These are phyloP conservation scores for Rhynchosporium secalis DNA, from an alignment of 2,329 filamentous ascomycete genomes.

Conservation along the genomic window DNA sequence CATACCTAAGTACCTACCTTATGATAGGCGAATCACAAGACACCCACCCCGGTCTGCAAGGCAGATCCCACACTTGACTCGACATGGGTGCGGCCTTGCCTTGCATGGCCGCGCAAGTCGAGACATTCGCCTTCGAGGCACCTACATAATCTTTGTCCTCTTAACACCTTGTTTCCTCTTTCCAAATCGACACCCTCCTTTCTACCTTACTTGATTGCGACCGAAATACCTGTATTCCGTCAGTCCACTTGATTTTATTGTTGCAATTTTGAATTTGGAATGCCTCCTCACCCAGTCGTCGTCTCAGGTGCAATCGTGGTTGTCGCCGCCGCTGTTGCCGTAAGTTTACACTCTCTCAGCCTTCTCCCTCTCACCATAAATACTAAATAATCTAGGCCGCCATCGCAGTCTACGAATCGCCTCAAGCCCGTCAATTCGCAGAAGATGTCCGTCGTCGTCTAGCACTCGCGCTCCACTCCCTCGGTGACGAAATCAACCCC, in stretches of 20 bases:
- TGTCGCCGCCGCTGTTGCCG: conserved; percentile 38
- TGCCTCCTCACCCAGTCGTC: conserved; percentile 38
- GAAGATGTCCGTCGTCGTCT: conserved; percentile 62
- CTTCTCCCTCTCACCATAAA: background rate
- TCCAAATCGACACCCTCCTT: conserved; percentile 7
- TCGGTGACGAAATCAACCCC: conserved; percentile 56
- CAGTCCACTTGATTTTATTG: conserved; percentile 11
- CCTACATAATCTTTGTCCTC: conserved; percentile 8
- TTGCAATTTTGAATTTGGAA: conserved; percentile 16
- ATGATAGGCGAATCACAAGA: conserved; percentile 23
- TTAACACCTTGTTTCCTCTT: background rate
- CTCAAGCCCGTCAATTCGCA: conserved; percentile 61
- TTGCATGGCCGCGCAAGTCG: conserved; percentile 16
- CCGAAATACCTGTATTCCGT: conserved; percentile 7
- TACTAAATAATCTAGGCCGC: conserved; percentile 35
- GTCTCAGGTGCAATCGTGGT: conserved; percentile 40
- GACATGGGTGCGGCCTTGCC: background rate
- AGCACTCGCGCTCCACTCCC: conserved; percentile 58
- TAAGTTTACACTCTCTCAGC: conserved; percentile 27
- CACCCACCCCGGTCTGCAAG: conserved; percentile 5
- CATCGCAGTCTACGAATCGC: conserved; percentile 58
- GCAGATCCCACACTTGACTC: background rate
- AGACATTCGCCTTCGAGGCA: conserved; percentile 19
- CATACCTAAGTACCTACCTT: background rate
- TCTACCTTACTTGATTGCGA: background rate